Evolutionary conservation across 345 rosid genomes (phyloP).

Genomic region (Leavenworthia alabamica): DNA sequence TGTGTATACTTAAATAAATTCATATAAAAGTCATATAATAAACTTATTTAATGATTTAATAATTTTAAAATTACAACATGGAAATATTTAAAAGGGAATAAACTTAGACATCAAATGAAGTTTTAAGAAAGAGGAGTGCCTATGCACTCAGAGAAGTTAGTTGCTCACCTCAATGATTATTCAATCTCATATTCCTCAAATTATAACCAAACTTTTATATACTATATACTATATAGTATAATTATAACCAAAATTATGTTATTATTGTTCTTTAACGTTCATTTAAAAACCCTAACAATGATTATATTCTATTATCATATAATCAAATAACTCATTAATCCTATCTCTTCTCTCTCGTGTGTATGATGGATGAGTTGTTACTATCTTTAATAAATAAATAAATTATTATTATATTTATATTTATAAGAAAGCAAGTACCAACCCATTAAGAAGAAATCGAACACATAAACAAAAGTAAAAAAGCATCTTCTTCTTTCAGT

Average conservation of each 20-base stretch:
- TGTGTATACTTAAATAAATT: not conserved
- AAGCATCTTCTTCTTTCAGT: slow-evolving; percentile 22
- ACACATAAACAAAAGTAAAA: slow-evolving; percentile 19
- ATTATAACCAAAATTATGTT: not conserved
- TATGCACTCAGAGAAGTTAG: slow-evolving; percentile 22
- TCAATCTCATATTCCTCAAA: slow-evolving; percentile 14
- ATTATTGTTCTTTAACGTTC: not conserved
- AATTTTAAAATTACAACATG: slow-evolving; percentile 7
- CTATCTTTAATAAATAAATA: not conserved
- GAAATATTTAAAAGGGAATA: not conserved
- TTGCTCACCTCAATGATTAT: slow-evolving; percentile 21
- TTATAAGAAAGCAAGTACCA: not conserved
- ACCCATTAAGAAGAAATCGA: slow-evolving; percentile 8
- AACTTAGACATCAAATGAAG: not conserved
- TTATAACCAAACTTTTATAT: not conserved
- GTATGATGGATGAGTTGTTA: not conserved
- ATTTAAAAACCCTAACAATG: not conserved
- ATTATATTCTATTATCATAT: too few relatives aligned
- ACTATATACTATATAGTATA: not conserved
- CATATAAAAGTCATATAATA: not conserved
- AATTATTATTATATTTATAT: too few relatives aligned
- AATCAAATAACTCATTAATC: slow-evolving; percentile 20
- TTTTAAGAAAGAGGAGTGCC: not conserved
- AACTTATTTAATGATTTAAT: not conserved
- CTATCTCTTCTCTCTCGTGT: slow-evolving; percentile 23